Evolutionary conservation across 202 grass and related monocot species (phyloP), one percentile per base, ranked within the genome.

Genomic region (Schoenoplectus triqueter): DNA sequence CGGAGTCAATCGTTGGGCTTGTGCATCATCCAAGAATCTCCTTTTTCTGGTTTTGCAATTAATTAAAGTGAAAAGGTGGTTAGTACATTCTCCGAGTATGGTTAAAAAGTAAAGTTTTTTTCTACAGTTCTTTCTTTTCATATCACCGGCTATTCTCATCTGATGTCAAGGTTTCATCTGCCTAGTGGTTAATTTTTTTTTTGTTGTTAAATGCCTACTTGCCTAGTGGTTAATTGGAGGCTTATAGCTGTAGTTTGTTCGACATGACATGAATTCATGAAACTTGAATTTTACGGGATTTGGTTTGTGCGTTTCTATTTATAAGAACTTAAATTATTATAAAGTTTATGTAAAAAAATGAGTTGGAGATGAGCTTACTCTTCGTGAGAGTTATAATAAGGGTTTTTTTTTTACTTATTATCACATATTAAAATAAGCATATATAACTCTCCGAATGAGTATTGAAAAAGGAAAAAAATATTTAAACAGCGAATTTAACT

Each of bases 1-100:
- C 14, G 22, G 10, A 21, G 1, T 18, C 42, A 31, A 41, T 40
- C 22, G 40, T 61, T 44, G 17, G 6, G 39, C 40, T 61, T 79
- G 31, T 6, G 55, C 31, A 61, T 70, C 48, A 83, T 83, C 63
- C 81, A 71, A 83, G 65, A 83, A 59, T 83, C 81, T 71, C 20
- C 65, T 71, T 83, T 47, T 83, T 83, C 66, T 69, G 48, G 48
- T 70, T 59, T 83, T 57, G 6, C 64, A 83, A 83, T 83, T 70
- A 69, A 83, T 83, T 70, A 71, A 83, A 83, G 81, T 69, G 60
- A 83, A 83, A 64, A 83, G 48, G 10, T 57, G 66, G 48, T 55
- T 46, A 31, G n/a, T 66, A 82, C 64, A 67, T 82, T 21, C 18
- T 10, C 80, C 72, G 39, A 57, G 64, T 82, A 31, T 82, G 46